Evolutionary conservation across 2,329 filamentous ascomycete genomes (phyloP), one percentile per base, ranked within the genome.

Genomic region (Teratosphaeriaceae sp.): DNA sequence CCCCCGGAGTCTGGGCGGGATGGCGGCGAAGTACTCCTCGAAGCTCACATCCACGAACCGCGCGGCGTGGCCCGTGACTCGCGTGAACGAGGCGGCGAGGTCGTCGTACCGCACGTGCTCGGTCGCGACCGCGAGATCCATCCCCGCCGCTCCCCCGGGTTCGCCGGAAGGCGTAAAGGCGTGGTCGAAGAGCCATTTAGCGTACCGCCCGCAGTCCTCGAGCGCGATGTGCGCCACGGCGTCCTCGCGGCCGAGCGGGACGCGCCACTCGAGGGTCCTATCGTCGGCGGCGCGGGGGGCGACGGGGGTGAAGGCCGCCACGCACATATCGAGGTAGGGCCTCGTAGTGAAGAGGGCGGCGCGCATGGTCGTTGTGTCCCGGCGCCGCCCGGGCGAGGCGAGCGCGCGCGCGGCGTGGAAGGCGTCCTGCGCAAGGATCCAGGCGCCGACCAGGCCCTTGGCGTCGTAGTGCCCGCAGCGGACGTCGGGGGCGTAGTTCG

Each of bases 401-500:
- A n/a, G n/a, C n/a, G n/a, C n/a, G 8, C 40, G 51, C 19, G 38
- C 36, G 47, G 52, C 46, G 23, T 55, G 50, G 3, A 42, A 40
- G 34, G 47, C 45, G 2, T 41, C 49, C 45, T 58, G 55, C 38
- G 47, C 26, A 27, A 52, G 23, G 23, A 61, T 54, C 50, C 50
- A 58, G n/a, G 60, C 59, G 19, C 57, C 54, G 29, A 66, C 52
- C 20, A 58, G 53, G 6, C 56, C 57, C 40, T 67, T 67, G 1
- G 63, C 66, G 48, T 69, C 67, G 45, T 73, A 73, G 57, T 77
- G 73, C 1, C 73, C 73, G 1, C 55, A 56, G 9, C 70, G 64
- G 47, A 69, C 70, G 38, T 66, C 63, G 0, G 68, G 61, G 33
- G 72, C 61, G 46, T 69, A 77, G 0, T 67, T 19, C 5, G 21